A percentile compares a stretch with the other conserved stretches of the same genome.
phyloP scores from a whole-genome alignment of 345 rosid species.

The Corymbia maculata region DNA sequence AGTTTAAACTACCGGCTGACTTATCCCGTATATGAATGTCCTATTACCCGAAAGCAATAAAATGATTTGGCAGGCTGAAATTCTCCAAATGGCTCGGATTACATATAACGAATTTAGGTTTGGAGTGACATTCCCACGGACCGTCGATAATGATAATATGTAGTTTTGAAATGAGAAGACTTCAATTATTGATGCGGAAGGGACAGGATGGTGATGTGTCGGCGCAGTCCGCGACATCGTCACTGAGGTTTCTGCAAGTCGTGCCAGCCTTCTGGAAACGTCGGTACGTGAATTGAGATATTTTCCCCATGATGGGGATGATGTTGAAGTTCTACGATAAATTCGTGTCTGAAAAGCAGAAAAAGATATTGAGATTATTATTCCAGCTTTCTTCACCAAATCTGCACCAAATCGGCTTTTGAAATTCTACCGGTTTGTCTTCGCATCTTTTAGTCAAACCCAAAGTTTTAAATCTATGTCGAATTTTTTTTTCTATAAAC shows the following conservation, averaged over 20 bases:
- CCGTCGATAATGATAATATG: background rate
- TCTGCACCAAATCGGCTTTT: too few species aligned
- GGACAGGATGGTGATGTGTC: background rate
- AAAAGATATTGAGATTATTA: background rate
- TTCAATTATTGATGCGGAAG: background rate
- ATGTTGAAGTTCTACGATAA: background rate
- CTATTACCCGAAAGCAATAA: too few species aligned
- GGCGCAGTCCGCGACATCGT: background rate
- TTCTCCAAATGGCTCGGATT: too few species aligned
- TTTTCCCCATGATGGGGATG: background rate
- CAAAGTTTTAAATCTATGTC: too few species aligned
- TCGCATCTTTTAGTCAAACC: background rate
- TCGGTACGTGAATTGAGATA: background rate
- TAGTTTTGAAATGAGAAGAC: background rate
- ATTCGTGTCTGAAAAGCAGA: background rate
- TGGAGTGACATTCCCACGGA: too few species aligned
- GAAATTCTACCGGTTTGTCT: background rate
- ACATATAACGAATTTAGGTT: too few species aligned
- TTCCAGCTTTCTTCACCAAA: background rate
- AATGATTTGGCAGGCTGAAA: too few species aligned
- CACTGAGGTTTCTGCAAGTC: background rate
- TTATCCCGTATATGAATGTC: too few species aligned
- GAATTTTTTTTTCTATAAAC: too few species aligned
- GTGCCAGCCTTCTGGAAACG: background rate
- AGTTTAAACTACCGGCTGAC: too few species aligned